Percentiles rank a stretch among this genome's conserved stretches.
Evolutionary conservation across 78 protist species (phyloP).

Genomic region (Dictyostelium citrinum): DNA sequence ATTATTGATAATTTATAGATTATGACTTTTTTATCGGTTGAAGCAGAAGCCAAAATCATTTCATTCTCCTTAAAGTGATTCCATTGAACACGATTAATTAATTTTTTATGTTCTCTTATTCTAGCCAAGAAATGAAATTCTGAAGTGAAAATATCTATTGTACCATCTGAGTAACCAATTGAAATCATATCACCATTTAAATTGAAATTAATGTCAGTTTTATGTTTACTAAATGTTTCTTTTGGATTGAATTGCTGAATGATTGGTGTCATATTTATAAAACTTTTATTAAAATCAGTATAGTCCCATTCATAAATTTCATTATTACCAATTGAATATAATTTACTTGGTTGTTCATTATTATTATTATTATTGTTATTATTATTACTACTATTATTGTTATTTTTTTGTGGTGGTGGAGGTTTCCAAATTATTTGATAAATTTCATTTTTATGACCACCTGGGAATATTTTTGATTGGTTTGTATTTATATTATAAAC

Average conservation of each 20-base stretch:
- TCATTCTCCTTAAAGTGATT: background rate
- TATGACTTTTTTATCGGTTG: slow-evolving; percentile 27
- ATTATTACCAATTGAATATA: slow-evolving; percentile 13
- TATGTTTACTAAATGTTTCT: background rate
- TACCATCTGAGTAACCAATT: slow-evolving; percentile 1
- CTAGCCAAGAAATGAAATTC: background rate
- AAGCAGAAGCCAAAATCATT: slow-evolving; percentile 35
- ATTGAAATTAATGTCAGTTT: slow-evolving; percentile 40
- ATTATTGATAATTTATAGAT: background rate
- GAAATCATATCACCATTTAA: background rate
- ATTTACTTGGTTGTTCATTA: background rate
- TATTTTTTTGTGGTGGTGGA: too few relatives aligned
- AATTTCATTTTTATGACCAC: slow-evolving; percentile 50
- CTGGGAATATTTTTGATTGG: slow-evolving; percentile 36
- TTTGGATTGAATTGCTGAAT: slow-evolving; percentile 3
- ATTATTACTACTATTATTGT: background rate
- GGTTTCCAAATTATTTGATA: slow-evolving; percentile 43
- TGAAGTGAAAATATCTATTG: background rate
- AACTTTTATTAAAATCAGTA: background rate
- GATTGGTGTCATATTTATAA: background rate
- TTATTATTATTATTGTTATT: background rate
- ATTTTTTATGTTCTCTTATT: slow-evolving; percentile 20
- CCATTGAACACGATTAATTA: slow-evolving; percentile 40
- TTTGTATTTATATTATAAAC: slow-evolving; percentile 27
- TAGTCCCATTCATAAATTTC: slow-evolving; percentile 21